Evolutionary conservation across 805 yeast genomes (phyloP).

Genomic region (Ogataea ramenticola): DNA sequence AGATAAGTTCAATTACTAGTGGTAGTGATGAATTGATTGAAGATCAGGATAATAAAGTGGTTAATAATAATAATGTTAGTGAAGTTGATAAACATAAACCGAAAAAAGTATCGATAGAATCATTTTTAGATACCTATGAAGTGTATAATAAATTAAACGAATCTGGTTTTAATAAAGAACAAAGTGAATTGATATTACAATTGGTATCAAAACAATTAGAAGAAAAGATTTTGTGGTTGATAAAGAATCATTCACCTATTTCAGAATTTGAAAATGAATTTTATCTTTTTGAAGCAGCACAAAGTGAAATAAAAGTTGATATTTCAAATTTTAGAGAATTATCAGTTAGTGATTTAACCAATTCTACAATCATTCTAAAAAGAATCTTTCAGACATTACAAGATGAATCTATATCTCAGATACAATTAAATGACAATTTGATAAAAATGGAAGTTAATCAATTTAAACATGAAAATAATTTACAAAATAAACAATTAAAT

Average conservation of each 20-base stretch:
- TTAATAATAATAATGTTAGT: not conserved
- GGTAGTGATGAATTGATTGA: not conserved
- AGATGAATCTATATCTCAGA: slow-evolving; percentile 61
- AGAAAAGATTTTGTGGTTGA: slow-evolving; percentile 37
- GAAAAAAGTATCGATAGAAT: slow-evolving; percentile 14
- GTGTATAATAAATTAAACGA: slow-evolving; percentile 44
- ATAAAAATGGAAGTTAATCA: slow-evolving; percentile 75
- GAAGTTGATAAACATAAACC: not conserved
- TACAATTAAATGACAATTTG: slow-evolving; percentile 60
- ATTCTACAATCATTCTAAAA: slow-evolving; percentile 60
- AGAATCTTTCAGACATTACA: slow-evolving; percentile 64
- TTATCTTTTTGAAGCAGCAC: slow-evolving; percentile 87
- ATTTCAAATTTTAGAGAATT: slow-evolving; percentile 64
- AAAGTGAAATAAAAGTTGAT: slow-evolving; percentile 77
- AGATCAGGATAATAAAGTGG: too few relatives aligned
- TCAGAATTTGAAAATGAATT: slow-evolving; percentile 82
- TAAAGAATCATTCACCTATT: slow-evolving; percentile 39
- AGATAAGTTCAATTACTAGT: not conserved
- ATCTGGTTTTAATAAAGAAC: slow-evolving; percentile 55
- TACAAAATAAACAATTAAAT: slow-evolving; percentile 60
- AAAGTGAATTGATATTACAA: slow-evolving; percentile 52
- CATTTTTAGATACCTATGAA: slow-evolving; percentile 55
- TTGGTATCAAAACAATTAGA: slow-evolving; percentile 29
- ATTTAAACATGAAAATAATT: slow-evolving; percentile 77
- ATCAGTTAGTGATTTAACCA: slow-evolving; percentile 59